Conservation (phyloP, 164 flowering plant species). For the Hamamelis virginiana region DNA sequence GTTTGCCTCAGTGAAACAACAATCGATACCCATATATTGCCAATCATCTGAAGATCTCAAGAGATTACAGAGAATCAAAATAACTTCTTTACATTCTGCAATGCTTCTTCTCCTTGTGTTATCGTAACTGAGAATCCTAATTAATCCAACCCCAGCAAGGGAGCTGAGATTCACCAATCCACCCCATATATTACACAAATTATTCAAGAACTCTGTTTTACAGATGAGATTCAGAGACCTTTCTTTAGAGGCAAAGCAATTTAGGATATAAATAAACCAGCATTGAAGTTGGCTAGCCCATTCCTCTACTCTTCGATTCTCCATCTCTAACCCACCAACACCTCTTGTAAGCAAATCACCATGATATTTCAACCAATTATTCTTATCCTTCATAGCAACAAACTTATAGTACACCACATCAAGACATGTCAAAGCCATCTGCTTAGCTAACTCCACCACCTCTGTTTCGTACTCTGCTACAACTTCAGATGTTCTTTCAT, state of each 20-base stretch:
- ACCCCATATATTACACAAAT: conserved; percentile 75
- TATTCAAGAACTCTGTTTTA: conserved; percentile 42
- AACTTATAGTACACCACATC: conserved; percentile 49
- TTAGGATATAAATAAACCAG: conserved; percentile 71
- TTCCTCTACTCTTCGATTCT: conserved; percentile 76
- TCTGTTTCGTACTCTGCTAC: conserved; percentile 48
- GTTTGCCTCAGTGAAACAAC: too few relatives aligned
- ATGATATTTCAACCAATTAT: conserved; percentile 53
- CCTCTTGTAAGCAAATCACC: conserved; percentile 74
- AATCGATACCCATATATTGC: conserved; percentile 88
- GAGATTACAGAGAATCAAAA: conserved; percentile 54
- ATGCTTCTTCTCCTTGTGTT: conserved; percentile 53
- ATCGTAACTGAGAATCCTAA: conserved; percentile 62
- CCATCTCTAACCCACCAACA: conserved; percentile 59
- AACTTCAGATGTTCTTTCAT: conserved; percentile 47
- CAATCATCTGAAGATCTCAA: conserved; percentile 86
- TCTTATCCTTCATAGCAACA: conserved; percentile 37
- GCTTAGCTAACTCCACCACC: conserved; percentile 47
- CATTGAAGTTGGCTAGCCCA: conserved; percentile 91
- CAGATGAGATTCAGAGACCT: conserved; percentile 50
- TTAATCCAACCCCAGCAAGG: conserved; percentile 65
- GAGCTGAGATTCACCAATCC: conserved; percentile 60
- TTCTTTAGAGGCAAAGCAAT: conserved; percentile 69
- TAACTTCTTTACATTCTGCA: conserved; percentile 37
- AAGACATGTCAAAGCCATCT: conserved; percentile 49